Evolutionary conservation across 371 early-diverging fungal species (phyloP), one percentile per base, ranked within the genome.

Genomic region (Lichtheimia ornata): DNA sequence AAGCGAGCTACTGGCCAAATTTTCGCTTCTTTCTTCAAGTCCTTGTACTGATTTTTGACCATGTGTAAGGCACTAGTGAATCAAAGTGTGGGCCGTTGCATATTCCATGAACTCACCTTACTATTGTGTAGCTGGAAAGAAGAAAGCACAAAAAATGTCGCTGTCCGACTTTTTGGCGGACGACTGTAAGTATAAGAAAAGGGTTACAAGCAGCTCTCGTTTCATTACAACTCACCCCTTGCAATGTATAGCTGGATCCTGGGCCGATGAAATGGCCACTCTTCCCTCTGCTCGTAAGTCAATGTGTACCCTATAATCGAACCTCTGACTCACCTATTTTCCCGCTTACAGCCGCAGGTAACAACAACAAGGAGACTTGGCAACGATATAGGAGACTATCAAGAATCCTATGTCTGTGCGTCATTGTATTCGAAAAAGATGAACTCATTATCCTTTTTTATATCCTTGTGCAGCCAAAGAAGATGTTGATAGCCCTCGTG

Each of bases 201-300:
- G n/a, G 58, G 42, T 22, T 22, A 56, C 65, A 44, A 64, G 59
- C 40, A 50, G 50, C 45, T 53, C 35, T 35, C 11, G 35, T 35
- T 41, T 51, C 17, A 41, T 45, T 56, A 25, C 20, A 40, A 42
- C 18, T 27, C 15, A 42, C 63, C 86, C 84, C 62, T 35, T 35
- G 35, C 35, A 35, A 35, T 35, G 35, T 35, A 11, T 35, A 35
- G 73, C 77, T 42, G 84, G 83, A 50, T 89, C 91, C 53, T 97
- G 96, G 95, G 95, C 96, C 65, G 97, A 97, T 83, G 95, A 97
- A 74, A 89, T 91, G 73, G 74, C 82, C 27, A 91, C 87, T 62
- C 85, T 95, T 59, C 97, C 97, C 45, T 84, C 92, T 76, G 95
- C 92, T 64, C 94, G 94, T 93, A 85, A 74, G 91, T 81, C 49